These are phyloP conservation scores for Petrea volubilis DNA, from an alignment of 257 asterid species.

Conservation along the genomic window DNA sequence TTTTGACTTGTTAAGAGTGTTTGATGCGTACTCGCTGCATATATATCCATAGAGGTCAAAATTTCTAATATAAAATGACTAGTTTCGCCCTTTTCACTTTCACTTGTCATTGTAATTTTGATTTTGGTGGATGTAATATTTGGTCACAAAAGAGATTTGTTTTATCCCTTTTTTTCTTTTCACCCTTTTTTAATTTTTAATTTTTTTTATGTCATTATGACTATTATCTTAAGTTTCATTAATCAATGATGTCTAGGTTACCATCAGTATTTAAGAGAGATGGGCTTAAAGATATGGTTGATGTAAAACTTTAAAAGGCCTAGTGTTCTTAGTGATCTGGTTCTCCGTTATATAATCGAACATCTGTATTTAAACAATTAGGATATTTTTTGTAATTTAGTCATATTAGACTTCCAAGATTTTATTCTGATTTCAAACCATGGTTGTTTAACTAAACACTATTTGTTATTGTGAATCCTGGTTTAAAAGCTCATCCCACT, in stretches of 20 bases:
- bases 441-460: not conserved
- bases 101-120: conserved; percentile 5
- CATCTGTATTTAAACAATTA: not conserved
- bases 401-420: not conserved
- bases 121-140: not conserved
- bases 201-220: not conserved
- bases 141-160: not conserved
- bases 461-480: conserved; percentile 14
- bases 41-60: not conserved
- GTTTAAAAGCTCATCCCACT: not conserved
- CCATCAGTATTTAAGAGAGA: not conserved
- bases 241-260: not conserved
- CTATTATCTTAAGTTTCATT: not conserved
- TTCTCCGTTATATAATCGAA: not conserved
- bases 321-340: not conserved
- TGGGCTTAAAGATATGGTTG: not conserved
- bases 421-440: not conserved
- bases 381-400: no score
- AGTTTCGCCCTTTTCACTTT: not conserved
- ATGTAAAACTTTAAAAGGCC: not conserved
- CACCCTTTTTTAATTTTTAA: not conserved
- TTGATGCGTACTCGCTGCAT: not conserved
- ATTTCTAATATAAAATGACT: not conserved
- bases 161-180: no score
- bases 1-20: not conserved